phyloP scores from a whole-genome alignment of 2,329 filamentous ascomycete genomes.

The Aureobasidium sp. region DNA sequence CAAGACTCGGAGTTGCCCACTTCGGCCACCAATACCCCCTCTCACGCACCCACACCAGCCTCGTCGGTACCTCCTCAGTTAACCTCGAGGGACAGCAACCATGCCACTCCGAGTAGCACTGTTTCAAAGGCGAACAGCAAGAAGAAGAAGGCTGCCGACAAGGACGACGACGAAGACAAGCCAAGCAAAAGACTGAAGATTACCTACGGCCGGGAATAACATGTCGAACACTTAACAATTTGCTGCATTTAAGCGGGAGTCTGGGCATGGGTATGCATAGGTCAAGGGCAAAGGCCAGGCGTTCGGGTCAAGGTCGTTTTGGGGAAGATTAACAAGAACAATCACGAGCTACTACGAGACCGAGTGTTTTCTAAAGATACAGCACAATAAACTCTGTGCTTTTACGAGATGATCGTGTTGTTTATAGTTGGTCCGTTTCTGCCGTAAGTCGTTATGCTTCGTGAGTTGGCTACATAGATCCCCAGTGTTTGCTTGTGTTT shows the following conservation, averaged over 20 bases:
- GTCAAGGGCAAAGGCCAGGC: not conserved
- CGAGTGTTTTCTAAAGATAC: not conserved
- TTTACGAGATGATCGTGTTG: not conserved
- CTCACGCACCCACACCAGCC: slow-evolving; percentile 39
- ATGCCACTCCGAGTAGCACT: slow-evolving; percentile 30
- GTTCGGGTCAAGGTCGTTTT: not conserved
- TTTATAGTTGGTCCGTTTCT: too few relatives aligned
- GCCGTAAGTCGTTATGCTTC: too few relatives aligned
- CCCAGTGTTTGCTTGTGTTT: slow-evolving; percentile 3
- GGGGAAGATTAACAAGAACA: not conserved
- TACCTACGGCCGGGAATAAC: slow-evolving; percentile 39
- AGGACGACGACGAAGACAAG: slow-evolving; percentile 41
- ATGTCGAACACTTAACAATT: not conserved
- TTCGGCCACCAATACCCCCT: slow-evolving; percentile 32
- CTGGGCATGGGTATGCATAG: not conserved
- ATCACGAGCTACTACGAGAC: not conserved
- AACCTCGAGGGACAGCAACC: slow-evolving; percentile 33
- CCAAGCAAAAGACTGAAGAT: slow-evolving; percentile 41
- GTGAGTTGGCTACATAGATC: not conserved
- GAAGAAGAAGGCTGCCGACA: slow-evolving; percentile 38
- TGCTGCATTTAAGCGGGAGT: slow-evolving; percentile 14
- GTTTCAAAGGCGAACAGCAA: slow-evolving; percentile 28
- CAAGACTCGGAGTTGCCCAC: slow-evolving; percentile 32
- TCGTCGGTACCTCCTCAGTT: slow-evolving; percentile 37
- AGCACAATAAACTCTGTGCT: too few relatives aligned